Evolutionary conservation across 2,329 filamentous ascomycete species (phyloP).

Genomic region (Fusarium sublunatum): DNA sequence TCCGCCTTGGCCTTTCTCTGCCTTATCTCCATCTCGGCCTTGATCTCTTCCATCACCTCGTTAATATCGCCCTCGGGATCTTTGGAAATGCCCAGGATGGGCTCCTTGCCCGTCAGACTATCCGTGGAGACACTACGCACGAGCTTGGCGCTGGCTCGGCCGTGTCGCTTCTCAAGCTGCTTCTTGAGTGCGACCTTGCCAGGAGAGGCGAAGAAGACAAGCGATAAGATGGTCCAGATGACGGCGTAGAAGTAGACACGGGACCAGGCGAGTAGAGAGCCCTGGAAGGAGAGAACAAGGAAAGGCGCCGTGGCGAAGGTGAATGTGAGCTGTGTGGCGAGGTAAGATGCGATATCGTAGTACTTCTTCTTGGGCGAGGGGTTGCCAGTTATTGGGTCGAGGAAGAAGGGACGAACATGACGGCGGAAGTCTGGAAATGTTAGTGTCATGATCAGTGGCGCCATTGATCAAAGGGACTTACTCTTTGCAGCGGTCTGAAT

Average conservation of each 20-base stretch:
- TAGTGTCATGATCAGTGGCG: not conserved
- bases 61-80: conserved; percentile 81
- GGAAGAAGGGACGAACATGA: conserved; percentile 90
- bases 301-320: conserved; percentile 88
- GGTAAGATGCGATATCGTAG: conserved; percentile 82
- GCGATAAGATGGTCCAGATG: conserved; percentile 70
- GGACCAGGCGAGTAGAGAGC: conserved; percentile 80
- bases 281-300: conserved; percentile 78
- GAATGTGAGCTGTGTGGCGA: conserved; percentile 84
- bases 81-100: conserved; percentile 80
- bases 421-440: conserved; percentile 80
- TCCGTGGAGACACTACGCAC: conserved; percentile 67
- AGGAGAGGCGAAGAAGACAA: conserved; percentile 83
- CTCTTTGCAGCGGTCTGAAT: conserved; percentile 95
- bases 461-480: conserved; percentile 59
- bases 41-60: conserved; percentile 81
- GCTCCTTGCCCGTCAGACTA: conserved; percentile 65
- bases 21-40: conserved; percentile 72
- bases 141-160: conserved; percentile 58
- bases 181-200: conserved; percentile 71
- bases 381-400: conserved; percentile 78
- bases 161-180: conserved; percentile 68
- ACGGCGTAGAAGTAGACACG: conserved; percentile 91
- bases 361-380: conserved; percentile 80
- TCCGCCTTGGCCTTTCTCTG: conserved; percentile 61